Base-by-base conservation (phyloP, 2,329 filamentous ascomycete species). In the Claviceps africana region DNA sequence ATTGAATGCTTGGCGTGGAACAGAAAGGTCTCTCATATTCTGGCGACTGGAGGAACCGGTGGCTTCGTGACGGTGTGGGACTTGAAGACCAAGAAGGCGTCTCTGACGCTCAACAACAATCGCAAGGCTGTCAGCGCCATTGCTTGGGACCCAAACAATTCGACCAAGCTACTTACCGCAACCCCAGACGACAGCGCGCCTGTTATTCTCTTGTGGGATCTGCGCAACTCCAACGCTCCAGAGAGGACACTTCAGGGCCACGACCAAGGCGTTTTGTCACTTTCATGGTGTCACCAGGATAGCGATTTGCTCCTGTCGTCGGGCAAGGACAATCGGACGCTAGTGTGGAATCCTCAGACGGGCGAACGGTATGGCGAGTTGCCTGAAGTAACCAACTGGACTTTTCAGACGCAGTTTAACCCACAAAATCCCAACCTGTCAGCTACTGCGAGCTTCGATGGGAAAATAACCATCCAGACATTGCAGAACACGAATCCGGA, bases 31-130 rank as follows among this genome's bases (percentile, higher is more conserved):
- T 82, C 91, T 15, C 91, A 98, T 65, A 98, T 98, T 65, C 73
- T 98, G 59, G 93, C 91, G 19, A 97, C 91, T 10, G 93, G 93
- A 58, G 91, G 90, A 64, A 86, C 82, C 56, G 90, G 89, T 48
- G 93, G 93, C 4, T 95, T 97, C 63, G 90, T 97, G 37, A 97
- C 93, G 2, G 91, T 98, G 19, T 98, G 93, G 93, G 93, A 98
- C 70, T 78, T 97, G 58, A 96, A 95, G 75, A 89, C 88, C 13
- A 97, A 95, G 79, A 96, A 95, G 72, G 89, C 95, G 60, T 96
- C 90, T 52, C 73, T 98, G 69, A 96, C 90, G 37, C 75, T 98
- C 58, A 98, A 96, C 74, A 93, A 94, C 65, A 93, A 88, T 64
- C 82, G 93, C 56, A 98, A 96, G 71, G 78, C 90, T 51, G 89